These are phyloP conservation scores for Gossypium laxum DNA, from an alignment of 441 rosid genomes.

Conservation along the genomic window DNA sequence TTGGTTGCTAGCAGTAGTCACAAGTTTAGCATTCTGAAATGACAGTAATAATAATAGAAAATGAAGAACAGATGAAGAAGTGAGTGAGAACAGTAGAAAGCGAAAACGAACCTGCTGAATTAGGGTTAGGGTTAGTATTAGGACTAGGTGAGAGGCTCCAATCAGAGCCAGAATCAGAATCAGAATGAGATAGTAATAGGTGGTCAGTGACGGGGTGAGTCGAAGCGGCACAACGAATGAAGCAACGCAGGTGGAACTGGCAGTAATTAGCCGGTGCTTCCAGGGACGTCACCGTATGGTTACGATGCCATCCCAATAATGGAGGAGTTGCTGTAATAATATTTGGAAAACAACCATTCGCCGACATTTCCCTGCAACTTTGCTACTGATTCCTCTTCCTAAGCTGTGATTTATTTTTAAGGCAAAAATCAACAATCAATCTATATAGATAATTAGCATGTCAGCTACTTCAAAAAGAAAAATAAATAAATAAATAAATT, in stretches of 20 bases:
- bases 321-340: neutral
- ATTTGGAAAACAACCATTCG: neutral
- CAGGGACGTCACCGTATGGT: neutral
- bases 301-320: neutral
- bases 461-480: too few species aligned
- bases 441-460: neutral
- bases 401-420: neutral
- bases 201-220: neutral
- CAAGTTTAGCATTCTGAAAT: neutral
- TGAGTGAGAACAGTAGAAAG: neutral
- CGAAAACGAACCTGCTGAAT: neutral
- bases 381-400: neutral
- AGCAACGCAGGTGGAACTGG: neutral
- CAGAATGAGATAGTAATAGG: neutral
- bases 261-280: neutral
- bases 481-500: too few species aligned
- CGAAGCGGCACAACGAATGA: neutral
- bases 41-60: neutral
- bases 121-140: neutral
- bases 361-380: neutral
- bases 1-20: neutral
- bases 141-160: neutral
- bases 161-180: neutral
- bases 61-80: neutral
- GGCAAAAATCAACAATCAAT: neutral